Conservation (phyloP, 768 basidiomycete genomes). For the Mycena sanguinolenta region DNA sequence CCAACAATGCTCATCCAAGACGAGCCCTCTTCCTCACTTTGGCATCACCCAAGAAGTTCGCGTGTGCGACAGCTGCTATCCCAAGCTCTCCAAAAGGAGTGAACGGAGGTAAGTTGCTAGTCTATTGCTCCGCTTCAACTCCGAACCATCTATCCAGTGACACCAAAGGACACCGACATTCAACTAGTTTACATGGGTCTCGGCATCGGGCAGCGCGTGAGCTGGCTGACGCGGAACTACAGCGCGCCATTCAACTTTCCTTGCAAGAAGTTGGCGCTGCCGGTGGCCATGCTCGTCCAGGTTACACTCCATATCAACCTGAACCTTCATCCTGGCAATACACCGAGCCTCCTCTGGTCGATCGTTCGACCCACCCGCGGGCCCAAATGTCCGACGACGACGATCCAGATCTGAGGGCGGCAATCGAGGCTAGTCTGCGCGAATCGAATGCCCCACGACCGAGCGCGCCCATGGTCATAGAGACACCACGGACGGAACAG, state of each 20-base stretch:
- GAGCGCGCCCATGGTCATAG: slow-evolving; percentile 78
- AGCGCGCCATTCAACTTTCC: slow-evolving; percentile 93
- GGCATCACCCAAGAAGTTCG: slow-evolving; percentile 94
- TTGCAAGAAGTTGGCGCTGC: slow-evolving; percentile 79
- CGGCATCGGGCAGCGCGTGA: slow-evolving; percentile 72
- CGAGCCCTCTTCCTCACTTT: slow-evolving; percentile 89
- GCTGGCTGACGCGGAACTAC: slow-evolving; percentile 87
- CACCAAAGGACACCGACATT: slow-evolving; percentile 68
- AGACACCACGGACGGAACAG: slow-evolving; percentile 64
- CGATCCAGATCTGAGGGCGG: slow-evolving; percentile 91
- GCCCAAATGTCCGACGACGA: slow-evolving; percentile 76
- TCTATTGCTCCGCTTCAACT: neutral
- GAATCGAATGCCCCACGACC: slow-evolving; percentile 85
- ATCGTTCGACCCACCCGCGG: slow-evolving; percentile 61
- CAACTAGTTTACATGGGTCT: slow-evolving; percentile 65
- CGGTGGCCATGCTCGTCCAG: slow-evolving; percentile 63
- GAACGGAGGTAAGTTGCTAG: slow-evolving; percentile 63
- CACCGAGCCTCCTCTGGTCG: slow-evolving; percentile 81
- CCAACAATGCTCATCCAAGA: slow-evolving; percentile 90
- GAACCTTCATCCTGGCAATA: slow-evolving; percentile 66
- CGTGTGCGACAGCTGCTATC: slow-evolving; percentile 92
- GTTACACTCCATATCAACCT: slow-evolving; percentile 79
- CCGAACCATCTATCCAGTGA: slow-evolving; percentile 45
- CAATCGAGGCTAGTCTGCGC: slow-evolving; percentile 94
- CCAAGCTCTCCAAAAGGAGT: slow-evolving; percentile 79